Base-by-base conservation (phyloP, 2,329 filamentous ascomycete species). In the Ophiostoma perfectum region DNA sequence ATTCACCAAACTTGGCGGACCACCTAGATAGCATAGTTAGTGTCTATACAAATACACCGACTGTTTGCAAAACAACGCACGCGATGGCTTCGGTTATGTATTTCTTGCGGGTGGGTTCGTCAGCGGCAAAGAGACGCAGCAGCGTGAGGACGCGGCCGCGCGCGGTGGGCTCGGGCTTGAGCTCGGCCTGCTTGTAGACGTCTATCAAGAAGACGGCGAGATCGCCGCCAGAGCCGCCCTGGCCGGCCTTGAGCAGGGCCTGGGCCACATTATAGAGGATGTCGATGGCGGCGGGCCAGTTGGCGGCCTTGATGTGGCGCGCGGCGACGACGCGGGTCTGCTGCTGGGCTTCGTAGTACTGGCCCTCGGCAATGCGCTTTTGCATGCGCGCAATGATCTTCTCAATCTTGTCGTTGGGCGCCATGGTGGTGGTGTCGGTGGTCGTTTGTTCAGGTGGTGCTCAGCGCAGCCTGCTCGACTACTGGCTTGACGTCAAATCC, bases 301-400 rank as follows among this genome's bases (percentile, higher is more conserved):
- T 94, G 71, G 86, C 82, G 60, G 90, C 85, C 81, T 98, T 98
- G 78, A 94, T 88, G 81, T 99, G 96, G 69, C 96, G 93, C 52
- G 92, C 90, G 70, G 93, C 93, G 73, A 97, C 94, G 67, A 97
- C 93, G 71, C 95, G 92, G 73, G 97, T 92, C 82, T 99, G 95
- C 80, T 99, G 95, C 81, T 98, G 94, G 69, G 95, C 95, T 85
- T 99, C 95, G 82, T 99, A 99, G 84, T 88, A 97, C 77, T 95
- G 90, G 75, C 93, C 94, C 79, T 96, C 75, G 41, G 64, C 67
- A 67, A 75, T 75, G 69, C 74, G 72, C 69, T 71, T 84, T 80
- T 94, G 91, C 78, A 97, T 88, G 39, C 85, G 83, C 69, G 82
- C 77, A 73, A 87, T 86, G 78, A 87, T 87, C 76, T 82, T 83